Evolutionary conservation across 208 protist genomes (phyloP), one percentile per base, ranked within the genome.

Genomic region (Acanthamoeba castellanii): DNA sequence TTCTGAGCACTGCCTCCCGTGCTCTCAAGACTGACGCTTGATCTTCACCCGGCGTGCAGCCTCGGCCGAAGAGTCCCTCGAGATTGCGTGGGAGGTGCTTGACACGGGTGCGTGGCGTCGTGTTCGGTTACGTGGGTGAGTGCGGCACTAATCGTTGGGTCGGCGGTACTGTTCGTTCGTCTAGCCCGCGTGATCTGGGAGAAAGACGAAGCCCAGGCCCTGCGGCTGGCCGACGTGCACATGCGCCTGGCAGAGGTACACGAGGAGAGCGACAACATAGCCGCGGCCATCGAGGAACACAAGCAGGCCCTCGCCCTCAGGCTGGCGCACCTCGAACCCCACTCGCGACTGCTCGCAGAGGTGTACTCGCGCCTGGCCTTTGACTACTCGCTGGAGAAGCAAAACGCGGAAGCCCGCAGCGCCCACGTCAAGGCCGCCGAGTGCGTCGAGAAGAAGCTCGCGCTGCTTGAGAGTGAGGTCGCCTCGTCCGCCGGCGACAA

Each of bases 221-320:
- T 87, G 50, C 47, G 20, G 27, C 22, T 87, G 78, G 78, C 78
- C 78, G n/a, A 87, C n/a, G 78, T 87, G 0, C 78, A 87, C 50
- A 59, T 87, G 50, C 78, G 78, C 47, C 37, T 87, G 22, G 78
- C 78, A 3, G 78, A 87, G 32, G 22, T 87, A 2, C 78, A 87
- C 50, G 78, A 87, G 50, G 78, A 87, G 32, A 87, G 78, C 78
- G 78, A 87, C 47, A 87, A 87, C 50, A 61, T 87, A 18, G 78
- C 47, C 9, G 78, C 20, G 13, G 78, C 78, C 16, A 87, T 87
- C 30, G 50, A 61, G 0, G 78, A 87, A 37, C 32, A 87, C n/a
- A 47, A 87, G 32, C 42, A 20, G 22, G 81, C 81, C 13, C 81
- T 88, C 16, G 47, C 50, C 22, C 42, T 88, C 13, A 13, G 45